Evolutionary conservation across 257 asterid genomes (phyloP).

Genomic region (Solanum commersonii): DNA sequence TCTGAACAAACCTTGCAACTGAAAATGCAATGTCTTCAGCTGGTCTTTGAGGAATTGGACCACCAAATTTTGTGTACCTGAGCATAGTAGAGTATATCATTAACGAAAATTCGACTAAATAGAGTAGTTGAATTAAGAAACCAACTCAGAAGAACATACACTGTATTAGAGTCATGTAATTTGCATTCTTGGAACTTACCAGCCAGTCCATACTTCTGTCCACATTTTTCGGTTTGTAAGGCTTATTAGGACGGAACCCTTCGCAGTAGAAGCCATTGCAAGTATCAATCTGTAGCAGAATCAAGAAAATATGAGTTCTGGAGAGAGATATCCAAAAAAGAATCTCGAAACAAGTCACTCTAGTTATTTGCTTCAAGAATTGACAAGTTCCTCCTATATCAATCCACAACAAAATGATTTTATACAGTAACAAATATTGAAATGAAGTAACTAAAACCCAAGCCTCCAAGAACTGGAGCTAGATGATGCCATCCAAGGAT

Average conservation of each 20-base stretch:
- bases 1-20: conserved; percentile 80
- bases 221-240: conserved; percentile 89
- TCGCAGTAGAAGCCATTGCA: conserved; percentile 95
- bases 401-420: not conserved
- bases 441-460: too few species aligned
- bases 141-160: not conserved
- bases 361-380: not conserved
- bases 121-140: not conserved
- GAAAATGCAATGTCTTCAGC: conserved; percentile 88
- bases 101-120: not conserved
- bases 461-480: too few species aligned
- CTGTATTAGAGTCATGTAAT: not conserved
- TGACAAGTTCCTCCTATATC: not conserved
- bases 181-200: conserved; percentile 27
- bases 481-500: too few species aligned
- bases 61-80: conserved; percentile 77
- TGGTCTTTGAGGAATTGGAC: conserved; percentile 66
- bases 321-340: not conserved
- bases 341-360: not conserved
- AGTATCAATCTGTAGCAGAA: conserved; percentile 54
- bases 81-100: not conserved
- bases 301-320: not conserved
- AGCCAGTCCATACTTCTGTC: conserved; percentile 93
- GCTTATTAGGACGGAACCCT: conserved; percentile 60
- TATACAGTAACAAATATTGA: too few species aligned